These are phyloP conservation scores for Mrakia frigida DNA, from an alignment of 768 basidiomycete species.

Conservation along the genomic window DNA sequence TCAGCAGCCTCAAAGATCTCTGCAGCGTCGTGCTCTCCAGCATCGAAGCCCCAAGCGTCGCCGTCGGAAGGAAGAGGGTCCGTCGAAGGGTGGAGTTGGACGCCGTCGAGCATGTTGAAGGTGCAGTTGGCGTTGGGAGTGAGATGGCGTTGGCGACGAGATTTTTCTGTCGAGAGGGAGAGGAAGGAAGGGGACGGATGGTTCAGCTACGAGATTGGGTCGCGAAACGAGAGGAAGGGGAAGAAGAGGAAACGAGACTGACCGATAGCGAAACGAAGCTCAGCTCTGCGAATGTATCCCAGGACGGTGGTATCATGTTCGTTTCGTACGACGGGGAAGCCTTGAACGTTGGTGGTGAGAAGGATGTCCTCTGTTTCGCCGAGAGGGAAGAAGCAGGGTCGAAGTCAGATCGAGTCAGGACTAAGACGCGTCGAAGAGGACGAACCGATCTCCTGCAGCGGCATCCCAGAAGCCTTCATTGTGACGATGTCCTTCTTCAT, in stretches of 20 bases:
- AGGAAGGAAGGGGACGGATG: not conserved
- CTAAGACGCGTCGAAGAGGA: not conserved
- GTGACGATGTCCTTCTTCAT: slow-evolving; percentile 78
- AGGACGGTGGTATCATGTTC: slow-evolving; percentile 58
- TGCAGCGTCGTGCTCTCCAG: slow-evolving; percentile 59
- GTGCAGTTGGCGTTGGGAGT: slow-evolving; percentile 63
- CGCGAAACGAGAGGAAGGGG: not conserved
- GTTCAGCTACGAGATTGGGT: not conserved
- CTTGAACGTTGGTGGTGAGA: slow-evolving; percentile 69
- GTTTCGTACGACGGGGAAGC: slow-evolving; percentile 77
- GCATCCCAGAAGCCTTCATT: slow-evolving; percentile 68
- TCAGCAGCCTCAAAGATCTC: slow-evolving; percentile 47
- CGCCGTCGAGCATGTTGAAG: slow-evolving; percentile 53
- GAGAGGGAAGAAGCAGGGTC: slow-evolving; percentile 13
- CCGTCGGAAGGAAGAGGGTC: not conserved
- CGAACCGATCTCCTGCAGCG: slow-evolving; percentile 73
- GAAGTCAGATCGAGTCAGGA: not conserved
- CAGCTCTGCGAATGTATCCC: slow-evolving; percentile 83
- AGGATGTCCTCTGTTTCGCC: slow-evolving; percentile 60
- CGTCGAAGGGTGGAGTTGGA: not conserved
- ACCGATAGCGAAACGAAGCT: slow-evolving; percentile 83
- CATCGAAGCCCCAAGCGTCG: slow-evolving; percentile 35
- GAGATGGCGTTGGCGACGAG: slow-evolving; percentile 59
- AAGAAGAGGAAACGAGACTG: slow-evolving; percentile 29
- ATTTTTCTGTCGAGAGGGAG: slow-evolving; percentile 56